These are phyloP conservation scores for Triticum timopheevii DNA, from an alignment of 176 grass and related monocot species.

Conservation along the genomic window DNA sequence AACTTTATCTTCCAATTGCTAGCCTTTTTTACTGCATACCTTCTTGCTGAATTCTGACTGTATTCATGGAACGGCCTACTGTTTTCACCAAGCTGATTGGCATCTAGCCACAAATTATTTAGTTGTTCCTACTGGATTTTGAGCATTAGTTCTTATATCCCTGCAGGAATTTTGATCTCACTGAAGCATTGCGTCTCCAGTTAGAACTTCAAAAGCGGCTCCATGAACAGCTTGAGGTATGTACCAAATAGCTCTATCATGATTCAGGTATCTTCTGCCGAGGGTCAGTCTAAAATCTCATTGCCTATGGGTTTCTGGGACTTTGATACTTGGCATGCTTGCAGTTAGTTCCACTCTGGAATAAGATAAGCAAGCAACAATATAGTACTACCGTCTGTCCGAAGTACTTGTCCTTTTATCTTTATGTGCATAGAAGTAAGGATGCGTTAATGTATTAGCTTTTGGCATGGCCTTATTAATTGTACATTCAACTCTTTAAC, in stretches of 20 bases:
- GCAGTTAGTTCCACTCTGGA: neutral
- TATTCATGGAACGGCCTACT: slow-evolving; percentile 2
- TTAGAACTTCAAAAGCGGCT: slow-evolving; percentile 96
- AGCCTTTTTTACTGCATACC: neutral
- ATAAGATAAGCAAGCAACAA: slow-evolving; percentile 9
- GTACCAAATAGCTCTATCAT: slow-evolving; percentile 15
- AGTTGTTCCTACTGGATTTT: neutral
- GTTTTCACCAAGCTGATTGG: slow-evolving; percentile 8
- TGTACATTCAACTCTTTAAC: neutral
- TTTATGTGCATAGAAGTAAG: neutral
- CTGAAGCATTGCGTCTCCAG: slow-evolving; percentile 88
- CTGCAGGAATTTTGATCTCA: slow-evolving; percentile 81
- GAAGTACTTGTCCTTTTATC: neutral
- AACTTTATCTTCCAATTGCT: neutral
- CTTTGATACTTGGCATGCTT: neutral
- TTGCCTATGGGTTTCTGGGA: neutral
- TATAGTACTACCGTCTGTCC: neutral
- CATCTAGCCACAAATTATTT: slow-evolving; percentile 1
- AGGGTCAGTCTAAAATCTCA: neutral
- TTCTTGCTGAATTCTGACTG: neutral
- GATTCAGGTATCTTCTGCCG: neutral
- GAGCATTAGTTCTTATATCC: slow-evolving; percentile 27
- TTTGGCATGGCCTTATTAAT: neutral
- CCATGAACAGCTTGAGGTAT: slow-evolving; percentile 98
- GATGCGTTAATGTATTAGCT: neutral